Evolutionary conservation across 495 filamentous ascomycete species (phyloP).

Genomic region (Xylaria venustula): DNA sequence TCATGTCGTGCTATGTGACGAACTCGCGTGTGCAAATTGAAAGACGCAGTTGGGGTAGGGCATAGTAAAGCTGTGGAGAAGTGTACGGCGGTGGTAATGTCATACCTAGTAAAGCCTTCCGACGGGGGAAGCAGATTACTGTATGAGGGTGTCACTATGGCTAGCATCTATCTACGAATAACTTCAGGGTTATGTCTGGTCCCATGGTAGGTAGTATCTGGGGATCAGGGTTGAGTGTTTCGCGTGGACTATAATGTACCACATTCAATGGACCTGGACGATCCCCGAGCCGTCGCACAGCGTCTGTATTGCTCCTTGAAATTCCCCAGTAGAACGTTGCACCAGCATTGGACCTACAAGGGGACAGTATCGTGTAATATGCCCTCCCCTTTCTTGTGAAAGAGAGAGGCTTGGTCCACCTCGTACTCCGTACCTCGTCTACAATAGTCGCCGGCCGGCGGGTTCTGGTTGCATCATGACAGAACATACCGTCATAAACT

Average conservation of each 20-base stretch:
- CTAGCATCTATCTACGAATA: not conserved
- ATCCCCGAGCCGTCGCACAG: conserved; percentile 5
- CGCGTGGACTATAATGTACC: not conserved
- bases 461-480: not conserved
- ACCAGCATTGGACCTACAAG: not conserved
- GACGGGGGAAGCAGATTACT: conserved; percentile 6
- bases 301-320: conserved; percentile 2
- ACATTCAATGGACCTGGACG: not conserved
- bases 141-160: not conserved
- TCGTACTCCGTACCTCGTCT: not conserved
- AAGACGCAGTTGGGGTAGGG: not conserved
- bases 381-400: not conserved
- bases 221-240: conserved; percentile 17
- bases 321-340: not conserved
- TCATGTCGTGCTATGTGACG: conserved; percentile 9
- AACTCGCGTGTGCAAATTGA: conserved; percentile 5
- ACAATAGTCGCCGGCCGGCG: too few relatives aligned
- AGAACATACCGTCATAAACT: not conserved
- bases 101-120: not conserved
- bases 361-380: too few relatives aligned
- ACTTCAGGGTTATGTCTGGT: conserved; percentile 2
- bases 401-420: not conserved
- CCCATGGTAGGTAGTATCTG: conserved; percentile 15
- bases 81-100: not conserved
- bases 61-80: conserved; percentile 1